A percentile compares a stretch with the other conserved stretches of the same genome.
These are phyloP conservation scores for Pseudogymnoascus sp. DNA, from an alignment of 2,329 filamentous ascomycete species.

Conservation along the genomic window DNA sequence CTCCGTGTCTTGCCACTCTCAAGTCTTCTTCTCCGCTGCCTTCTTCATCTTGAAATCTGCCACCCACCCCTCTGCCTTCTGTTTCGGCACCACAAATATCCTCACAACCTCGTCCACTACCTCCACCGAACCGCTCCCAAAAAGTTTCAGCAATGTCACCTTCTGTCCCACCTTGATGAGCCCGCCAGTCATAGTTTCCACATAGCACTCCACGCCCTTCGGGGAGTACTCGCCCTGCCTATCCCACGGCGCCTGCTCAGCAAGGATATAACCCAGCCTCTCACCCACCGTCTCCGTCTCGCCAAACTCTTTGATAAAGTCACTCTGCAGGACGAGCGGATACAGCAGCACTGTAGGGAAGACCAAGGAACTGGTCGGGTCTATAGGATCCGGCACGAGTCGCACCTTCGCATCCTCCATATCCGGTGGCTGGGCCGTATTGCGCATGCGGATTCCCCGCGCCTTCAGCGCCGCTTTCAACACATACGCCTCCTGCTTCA, in stretches of 20 bases:
- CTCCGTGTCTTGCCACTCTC: neutral
- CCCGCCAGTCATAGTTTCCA: constrained; percentile 73
- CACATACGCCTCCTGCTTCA: constrained; percentile 48
- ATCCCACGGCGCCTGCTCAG: constrained; percentile 74
- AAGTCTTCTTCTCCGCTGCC: constrained; percentile 35
- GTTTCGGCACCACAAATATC: constrained; percentile 73
- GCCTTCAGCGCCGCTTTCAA: constrained; percentile 59
- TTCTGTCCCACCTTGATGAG: constrained; percentile 88
- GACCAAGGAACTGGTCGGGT: constrained; percentile 60
- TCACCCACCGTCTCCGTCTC: constrained; percentile 68
- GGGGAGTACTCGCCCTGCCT: constrained; percentile 53
- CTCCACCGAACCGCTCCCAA: constrained; percentile 71
- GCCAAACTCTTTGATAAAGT: constrained; percentile 81
- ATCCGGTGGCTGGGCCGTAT: constrained; percentile 66
- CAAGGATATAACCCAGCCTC: constrained; percentile 74
- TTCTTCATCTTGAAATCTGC: constrained; percentile 75
- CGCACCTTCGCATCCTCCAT: constrained; percentile 73
- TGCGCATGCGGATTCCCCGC: constrained; percentile 59
- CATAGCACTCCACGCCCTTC: constrained; percentile 70
- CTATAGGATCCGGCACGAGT: constrained; percentile 63
- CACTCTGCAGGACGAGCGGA: constrained; percentile 69
- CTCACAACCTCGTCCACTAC: constrained; percentile 78
- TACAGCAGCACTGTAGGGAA: constrained; percentile 83
- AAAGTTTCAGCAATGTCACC: constrained; percentile 63
- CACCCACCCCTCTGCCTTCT: constrained; percentile 65